phyloP scores from a whole-genome alignment of 2,329 filamentous ascomycete genomes.

The Xylaria multiplex region DNA sequence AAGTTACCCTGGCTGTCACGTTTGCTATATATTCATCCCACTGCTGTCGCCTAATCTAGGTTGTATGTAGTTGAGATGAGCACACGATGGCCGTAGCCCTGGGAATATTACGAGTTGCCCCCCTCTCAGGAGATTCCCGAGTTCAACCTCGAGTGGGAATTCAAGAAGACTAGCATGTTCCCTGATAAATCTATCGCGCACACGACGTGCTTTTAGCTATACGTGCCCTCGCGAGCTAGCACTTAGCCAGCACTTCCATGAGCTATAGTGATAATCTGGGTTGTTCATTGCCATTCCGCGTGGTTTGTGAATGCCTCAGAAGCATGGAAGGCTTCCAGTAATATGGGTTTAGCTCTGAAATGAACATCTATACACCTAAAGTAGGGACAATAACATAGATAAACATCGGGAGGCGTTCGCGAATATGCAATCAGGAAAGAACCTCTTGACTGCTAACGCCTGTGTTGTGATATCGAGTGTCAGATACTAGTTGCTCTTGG shows the following conservation, averaged over 20 bases:
- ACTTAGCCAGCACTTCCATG: conserved; percentile 74
- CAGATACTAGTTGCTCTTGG: neutral
- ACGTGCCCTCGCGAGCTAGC: conserved; percentile 69
- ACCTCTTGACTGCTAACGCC: conserved; percentile 79
- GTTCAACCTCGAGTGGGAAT: conserved; percentile 81
- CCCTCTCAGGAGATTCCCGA: conserved; percentile 80
- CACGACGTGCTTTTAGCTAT: conserved; percentile 71
- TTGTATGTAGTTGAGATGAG: conserved; percentile 83
- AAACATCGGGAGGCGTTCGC: neutral
- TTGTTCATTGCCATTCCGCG: neutral
- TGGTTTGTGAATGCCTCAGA: neutral
- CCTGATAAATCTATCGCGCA: conserved; percentile 77
- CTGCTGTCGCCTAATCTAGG: conserved; percentile 62
- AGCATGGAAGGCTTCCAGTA: neutral
- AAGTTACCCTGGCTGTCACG: neutral
- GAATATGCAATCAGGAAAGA: conserved; percentile 83
- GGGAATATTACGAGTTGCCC: conserved; percentile 82
- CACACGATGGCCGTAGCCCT: conserved; percentile 80
- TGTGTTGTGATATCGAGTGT: conserved; percentile 47
- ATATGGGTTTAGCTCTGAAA: neutral
- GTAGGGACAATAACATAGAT: neutral
- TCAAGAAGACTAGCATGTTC: conserved; percentile 80
- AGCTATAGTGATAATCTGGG: conserved; percentile 62
- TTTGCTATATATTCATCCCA: neutral
- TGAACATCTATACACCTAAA: neutral